phyloP scores from a whole-genome alignment of 75 land plant genomes.

The Larix kaempferi region DNA sequence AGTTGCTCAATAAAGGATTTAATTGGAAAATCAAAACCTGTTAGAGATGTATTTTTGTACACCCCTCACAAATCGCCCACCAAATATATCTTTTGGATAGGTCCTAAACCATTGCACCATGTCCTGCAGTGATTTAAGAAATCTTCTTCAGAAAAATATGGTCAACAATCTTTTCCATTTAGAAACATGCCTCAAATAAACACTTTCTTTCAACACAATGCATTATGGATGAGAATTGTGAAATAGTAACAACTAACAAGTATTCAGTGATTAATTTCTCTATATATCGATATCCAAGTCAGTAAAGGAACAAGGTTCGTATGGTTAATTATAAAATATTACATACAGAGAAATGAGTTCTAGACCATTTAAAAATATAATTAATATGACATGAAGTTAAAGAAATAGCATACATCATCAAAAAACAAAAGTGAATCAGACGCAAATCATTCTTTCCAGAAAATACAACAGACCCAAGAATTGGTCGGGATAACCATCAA shows the following conservation, averaged over 20 bases:
- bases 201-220: not conserved
- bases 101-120: slow-evolving; percentile 25
- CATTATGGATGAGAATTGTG: not conserved
- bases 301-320: too few species aligned
- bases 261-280: not conserved
- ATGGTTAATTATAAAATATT: too few species aligned
- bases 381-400: not conserved
- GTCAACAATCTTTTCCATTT: not conserved
- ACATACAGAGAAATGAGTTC: too few species aligned
- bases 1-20: not conserved
- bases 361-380: too few species aligned
- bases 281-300: too few species aligned
- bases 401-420: not conserved
- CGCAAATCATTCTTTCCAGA: too few species aligned
- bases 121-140: slow-evolving; percentile 16
- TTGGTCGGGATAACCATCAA: too few species aligned
- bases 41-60: slow-evolving; percentile 29
- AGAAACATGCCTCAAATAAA: not conserved
- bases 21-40: slow-evolving; percentile 15
- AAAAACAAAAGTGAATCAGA: too few species aligned
- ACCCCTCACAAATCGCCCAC: slow-evolving; percentile 41
- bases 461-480: too few species aligned
- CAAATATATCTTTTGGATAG: slow-evolving; percentile 39
- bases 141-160: not conserved
- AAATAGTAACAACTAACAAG: not conserved